Evolutionary conservation across 2,329 filamentous ascomycete genomes (phyloP), one percentile per base, ranked within the genome.

Genomic region (Pestalotiopsis fici): DNA sequence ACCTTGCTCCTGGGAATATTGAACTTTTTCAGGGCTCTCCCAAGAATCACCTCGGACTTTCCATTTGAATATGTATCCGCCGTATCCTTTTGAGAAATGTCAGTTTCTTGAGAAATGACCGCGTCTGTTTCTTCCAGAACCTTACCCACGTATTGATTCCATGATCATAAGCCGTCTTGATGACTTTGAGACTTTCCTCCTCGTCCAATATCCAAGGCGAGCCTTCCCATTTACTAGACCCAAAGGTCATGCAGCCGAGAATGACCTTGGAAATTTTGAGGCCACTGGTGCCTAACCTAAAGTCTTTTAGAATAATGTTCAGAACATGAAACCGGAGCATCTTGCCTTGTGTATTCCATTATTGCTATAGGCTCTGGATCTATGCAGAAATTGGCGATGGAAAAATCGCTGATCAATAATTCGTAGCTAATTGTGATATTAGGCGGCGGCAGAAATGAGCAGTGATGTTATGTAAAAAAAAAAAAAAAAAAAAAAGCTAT

Each of bases 61-160:
- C 91, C 91, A 73, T 92, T 88, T 23, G 84, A 87, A 78, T 89
- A 88, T 47, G 83, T 82, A 69, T 89, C 85, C 15, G 87, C 86
- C 43, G 82, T 85, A 65, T 85, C 80, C 78, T 78, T 1, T 78
- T n/a, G n/a, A 15, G 4, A 9, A 54, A 7, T 18, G n/a, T 47
- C 31, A 50, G 35, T 25, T 3, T 63, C n/a, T 28, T 15, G 4
- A 15, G 3, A 0, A 7, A 0, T 18, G 6, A 18, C 31, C 57
- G 15, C 12, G 3, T 21, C 27, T 1, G 2, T 3, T 18, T 1
- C 2, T 4, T 35, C 11, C 1, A 6, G 31, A 3, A 35, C 15
- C 65, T 67, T 25, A 67, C 65, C 68, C 80, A 83, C 0, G 80
- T 83, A 67, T 82, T 83, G 66, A 83, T 81, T 13, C 81, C 81